Percentiles rank a stretch among this genome's conserved stretches.
Evolutionary conservation across 176 grass and related monocot genomes (phyloP).

Genomic region (Thalia dealbata): DNA sequence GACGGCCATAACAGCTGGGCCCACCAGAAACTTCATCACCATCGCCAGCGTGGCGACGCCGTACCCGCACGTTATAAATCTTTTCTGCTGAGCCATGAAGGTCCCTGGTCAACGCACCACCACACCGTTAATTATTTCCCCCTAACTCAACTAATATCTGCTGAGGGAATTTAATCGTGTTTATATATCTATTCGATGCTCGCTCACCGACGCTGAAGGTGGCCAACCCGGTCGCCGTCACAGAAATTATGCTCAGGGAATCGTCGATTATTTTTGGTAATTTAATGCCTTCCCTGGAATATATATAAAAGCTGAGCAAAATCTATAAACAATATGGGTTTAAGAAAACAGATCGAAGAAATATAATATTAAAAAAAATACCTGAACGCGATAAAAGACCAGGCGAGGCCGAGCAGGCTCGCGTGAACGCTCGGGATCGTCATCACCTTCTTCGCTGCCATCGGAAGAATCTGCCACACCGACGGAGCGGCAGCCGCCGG

Average conservation of each 20-base stretch:
- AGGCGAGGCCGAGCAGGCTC: neutral
- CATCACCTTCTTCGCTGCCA: neutral
- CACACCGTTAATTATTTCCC: too few relatives aligned
- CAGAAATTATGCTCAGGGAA: neutral
- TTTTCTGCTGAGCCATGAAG: neutral
- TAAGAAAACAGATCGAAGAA: too few relatives aligned
- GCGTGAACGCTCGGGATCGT: neutral
- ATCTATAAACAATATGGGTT: neutral
- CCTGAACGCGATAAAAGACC: neutral
- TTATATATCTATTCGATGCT: too few relatives aligned
- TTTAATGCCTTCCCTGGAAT: neutral
- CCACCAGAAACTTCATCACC: neutral
- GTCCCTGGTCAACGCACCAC: neutral
- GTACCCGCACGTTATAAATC: slow-evolving; percentile 1
- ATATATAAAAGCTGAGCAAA: neutral
- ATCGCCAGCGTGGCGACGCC: neutral
- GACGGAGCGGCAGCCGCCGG: neutral
- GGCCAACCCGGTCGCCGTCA: neutral
- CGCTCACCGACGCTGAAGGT: neutral
- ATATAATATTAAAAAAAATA: too few relatives aligned
- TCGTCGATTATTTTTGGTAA: neutral
- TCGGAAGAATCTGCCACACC: neutral
- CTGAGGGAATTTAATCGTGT: too few relatives aligned
- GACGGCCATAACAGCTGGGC: neutral
- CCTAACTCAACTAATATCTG: too few relatives aligned